These are phyloP conservation scores for Cyberlindnera misumaiensis DNA, from an alignment of 805 yeast genomes.

Conservation along the genomic window DNA sequence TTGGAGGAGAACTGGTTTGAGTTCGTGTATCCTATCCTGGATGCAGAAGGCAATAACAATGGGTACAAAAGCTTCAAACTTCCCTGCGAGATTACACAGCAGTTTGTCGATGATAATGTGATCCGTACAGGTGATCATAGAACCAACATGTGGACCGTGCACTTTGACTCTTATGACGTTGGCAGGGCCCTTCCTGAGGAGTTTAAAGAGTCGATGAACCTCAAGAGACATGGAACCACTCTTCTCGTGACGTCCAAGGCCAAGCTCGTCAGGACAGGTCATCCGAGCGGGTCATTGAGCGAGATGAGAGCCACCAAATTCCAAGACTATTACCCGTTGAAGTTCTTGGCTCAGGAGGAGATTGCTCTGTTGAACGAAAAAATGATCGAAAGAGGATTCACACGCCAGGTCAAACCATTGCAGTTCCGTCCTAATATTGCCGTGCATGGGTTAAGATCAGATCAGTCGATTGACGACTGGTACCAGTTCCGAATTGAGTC, in stretches of 20 bases:
- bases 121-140: constrained; percentile 2
- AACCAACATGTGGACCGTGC: constrained; percentile 17
- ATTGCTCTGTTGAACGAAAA: constrained; percentile 11
- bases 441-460: constrained; percentile 2
- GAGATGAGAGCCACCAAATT: constrained; percentile 11
- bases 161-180: constrained; percentile 11
- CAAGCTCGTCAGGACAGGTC: constrained; percentile 13
- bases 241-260: constrained; percentile 13
- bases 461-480: constrained; percentile 12
- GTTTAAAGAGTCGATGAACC: constrained; percentile 14
- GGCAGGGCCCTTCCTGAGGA: constrained; percentile 17
- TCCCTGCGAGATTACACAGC: constrained; percentile 14
- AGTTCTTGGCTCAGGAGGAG: constrained; percentile 10
- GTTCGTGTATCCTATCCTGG: constrained; percentile 15
- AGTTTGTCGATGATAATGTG: constrained; percentile 11
- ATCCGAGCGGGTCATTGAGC: constrained; percentile 9
- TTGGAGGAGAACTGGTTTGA: constrained; percentile 16
- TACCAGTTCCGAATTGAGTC: constrained; percentile 6
- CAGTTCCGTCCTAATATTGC: constrained; percentile 20
- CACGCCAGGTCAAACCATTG: constrained; percentile 9
- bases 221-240: constrained; percentile 12
- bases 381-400: constrained; percentile 2
- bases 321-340: constrained; percentile 21
- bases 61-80: constrained; percentile 10
- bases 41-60: constrained; percentile 2